Base-by-base conservation (phyloP, 2,329 filamentous ascomycete species). In the Thermothelomyces thermophilus region DNA sequence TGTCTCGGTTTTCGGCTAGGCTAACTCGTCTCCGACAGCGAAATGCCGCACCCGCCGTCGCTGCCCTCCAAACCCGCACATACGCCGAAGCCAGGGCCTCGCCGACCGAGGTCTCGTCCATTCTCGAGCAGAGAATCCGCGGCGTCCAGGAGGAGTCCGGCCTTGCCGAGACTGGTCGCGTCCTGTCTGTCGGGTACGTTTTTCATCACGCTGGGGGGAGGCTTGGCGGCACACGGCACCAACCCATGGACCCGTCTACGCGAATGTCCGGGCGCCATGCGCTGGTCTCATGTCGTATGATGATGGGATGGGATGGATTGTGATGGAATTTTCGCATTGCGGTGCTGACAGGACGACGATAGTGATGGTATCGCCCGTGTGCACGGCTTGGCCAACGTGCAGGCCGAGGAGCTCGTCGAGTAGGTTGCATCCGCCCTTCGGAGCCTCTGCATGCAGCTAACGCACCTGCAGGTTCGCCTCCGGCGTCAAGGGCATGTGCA, bases 281-380 rank as follows among this genome's bases (percentile, higher is more conserved):
- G 5, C 24, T 7, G 31, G 30, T 22, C 19, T 31, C 37, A 20
- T 4, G 30, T 41, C 30, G 26, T 14, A 41, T 33, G 10, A 36
- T 31, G 31, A 11, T 11, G 30, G 24, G 46, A 13, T n/a, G n/a
- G 35, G 11, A 24, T 39, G 28, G 42, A 45, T 34, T 36, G 33
- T 10, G 44, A 41, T 67, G 71, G 56, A 28, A 22, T 70, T 62
- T 10, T 19, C 22, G 42, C 45, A 33, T 48, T 48, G 36, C 33
- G 41, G 53, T 22, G 54, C 58, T 60, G 34, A 60, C 54, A 44
- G 39, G 33, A 45, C 36, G 44, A 33, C 48, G 53, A 73, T 66
- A 97, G 93, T 93, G 93, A 98, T 80, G 93, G 93, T 95, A 98
- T 98, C 71, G 93, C 93, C 73, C 91, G 93, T 90, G 91, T 98